Evolutionary conservation across 2,329 filamentous ascomycete species (phyloP).

Genomic region (Colletotrichum lindemuthianum): DNA sequence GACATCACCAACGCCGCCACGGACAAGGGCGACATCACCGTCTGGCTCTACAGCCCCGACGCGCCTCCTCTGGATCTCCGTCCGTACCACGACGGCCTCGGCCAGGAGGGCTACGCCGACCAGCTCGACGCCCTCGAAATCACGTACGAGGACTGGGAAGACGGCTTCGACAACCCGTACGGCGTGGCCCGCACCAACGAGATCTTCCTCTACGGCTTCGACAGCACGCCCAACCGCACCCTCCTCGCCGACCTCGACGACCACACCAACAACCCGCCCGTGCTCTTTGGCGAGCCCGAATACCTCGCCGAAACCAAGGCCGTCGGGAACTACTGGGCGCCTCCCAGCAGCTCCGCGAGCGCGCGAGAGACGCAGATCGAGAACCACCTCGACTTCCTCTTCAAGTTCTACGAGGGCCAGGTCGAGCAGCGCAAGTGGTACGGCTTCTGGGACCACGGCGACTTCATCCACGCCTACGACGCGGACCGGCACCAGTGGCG

Average conservation of each 20-base stretch:
- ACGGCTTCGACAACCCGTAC: constrained; percentile 63
- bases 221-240: constrained; percentile 60
- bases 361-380: constrained; percentile 56
- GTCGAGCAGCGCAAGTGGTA: constrained; percentile 69
- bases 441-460: constrained; percentile 70
- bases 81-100: constrained; percentile 67
- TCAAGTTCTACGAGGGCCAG: constrained; percentile 65
- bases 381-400: constrained; percentile 63
- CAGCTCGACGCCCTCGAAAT: constrained; percentile 70
- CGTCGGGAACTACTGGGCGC: constrained; percentile 65
- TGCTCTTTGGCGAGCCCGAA: constrained; percentile 57
- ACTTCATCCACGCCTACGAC: constrained; percentile 72
- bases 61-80: constrained; percentile 66
- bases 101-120: constrained; percentile 63
- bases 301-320: constrained; percentile 63
- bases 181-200: constrained; percentile 69
- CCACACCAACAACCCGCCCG: constrained; percentile 62
- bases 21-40: constrained; percentile 61
- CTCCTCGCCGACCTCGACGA: constrained; percentile 54
- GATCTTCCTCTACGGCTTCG: constrained; percentile 62
- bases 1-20: constrained; percentile 63
- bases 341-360: constrained; percentile 38
- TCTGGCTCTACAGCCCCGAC: constrained; percentile 69
- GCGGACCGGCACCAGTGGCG: constrained; percentile 67
- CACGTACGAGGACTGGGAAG: constrained; percentile 72